Evolutionary conservation across 2,329 filamentous ascomycete species (phyloP).

Genomic region (Epichloe elymi): DNA sequence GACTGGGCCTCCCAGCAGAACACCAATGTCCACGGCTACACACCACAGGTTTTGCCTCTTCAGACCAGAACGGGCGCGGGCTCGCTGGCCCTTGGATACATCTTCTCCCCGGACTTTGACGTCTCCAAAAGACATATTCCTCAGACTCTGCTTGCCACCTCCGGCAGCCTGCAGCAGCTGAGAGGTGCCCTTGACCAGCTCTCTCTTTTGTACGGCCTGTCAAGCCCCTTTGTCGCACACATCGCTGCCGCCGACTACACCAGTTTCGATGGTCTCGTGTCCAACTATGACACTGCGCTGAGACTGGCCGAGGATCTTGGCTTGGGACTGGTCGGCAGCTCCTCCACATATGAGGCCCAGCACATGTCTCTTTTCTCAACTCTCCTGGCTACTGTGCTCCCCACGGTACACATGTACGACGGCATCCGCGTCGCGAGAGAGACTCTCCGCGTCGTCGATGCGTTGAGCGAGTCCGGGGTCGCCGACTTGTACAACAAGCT

Average conservation of each 20-base stretch:
- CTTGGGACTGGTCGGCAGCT: slow-evolving; percentile 71
- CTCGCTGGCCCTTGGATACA: slow-evolving; percentile 84
- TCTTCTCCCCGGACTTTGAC: slow-evolving; percentile 96
- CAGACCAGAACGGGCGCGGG: slow-evolving; percentile 85
- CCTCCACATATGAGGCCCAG: slow-evolving; percentile 81
- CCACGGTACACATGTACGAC: slow-evolving; percentile 82
- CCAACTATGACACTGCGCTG: slow-evolving; percentile 75
- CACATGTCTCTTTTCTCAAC: slow-evolving; percentile 91
- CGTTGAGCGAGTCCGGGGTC: slow-evolving; percentile 59
- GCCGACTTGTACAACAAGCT: slow-evolving; percentile 56
- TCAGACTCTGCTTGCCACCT: slow-evolving; percentile 79
- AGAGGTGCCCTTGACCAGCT: slow-evolving; percentile 82
- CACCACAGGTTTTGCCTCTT: slow-evolving; percentile 64
- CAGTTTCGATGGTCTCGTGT: slow-evolving; percentile 55
- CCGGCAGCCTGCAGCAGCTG: slow-evolving; percentile 67
- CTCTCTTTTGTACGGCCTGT: slow-evolving; percentile 77
- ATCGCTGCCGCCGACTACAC: slow-evolving; percentile 83
- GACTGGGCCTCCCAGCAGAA: slow-evolving; percentile 59
- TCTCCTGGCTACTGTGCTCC: slow-evolving; percentile 61
- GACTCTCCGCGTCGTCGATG: slow-evolving; percentile 69
- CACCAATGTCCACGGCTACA: slow-evolving; percentile 69
- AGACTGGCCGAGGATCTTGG: slow-evolving; percentile 80
- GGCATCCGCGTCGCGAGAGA: slow-evolving; percentile 73
- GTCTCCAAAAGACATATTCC: slow-evolving; percentile 84
- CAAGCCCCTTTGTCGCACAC: slow-evolving; percentile 86